Evolutionary conservation across 148 eudicot genomes (phyloP), one percentile per base, ranked within the genome.

Genomic region (Polygonum aviculare): DNA sequence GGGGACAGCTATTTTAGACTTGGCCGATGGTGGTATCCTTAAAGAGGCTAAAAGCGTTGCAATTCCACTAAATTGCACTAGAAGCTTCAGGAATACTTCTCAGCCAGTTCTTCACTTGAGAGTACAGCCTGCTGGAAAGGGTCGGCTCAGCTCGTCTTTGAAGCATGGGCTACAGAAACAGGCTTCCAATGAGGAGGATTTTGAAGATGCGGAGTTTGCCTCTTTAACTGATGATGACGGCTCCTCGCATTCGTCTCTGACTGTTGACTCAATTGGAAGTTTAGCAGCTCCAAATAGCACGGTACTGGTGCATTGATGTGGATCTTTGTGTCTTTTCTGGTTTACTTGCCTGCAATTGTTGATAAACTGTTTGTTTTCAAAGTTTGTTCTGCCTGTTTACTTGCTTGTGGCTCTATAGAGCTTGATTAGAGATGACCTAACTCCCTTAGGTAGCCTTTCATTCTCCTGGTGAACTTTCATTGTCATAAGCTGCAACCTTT

Each of bases 131-230:
- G 79, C 82, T 82, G 93, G 90, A 76, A 96, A 77, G 80, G 81
- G 70, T 76, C 85, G 87, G 8, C 74, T 82, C 3, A 80, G 82
- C 75, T 77, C 88, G 45, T 87, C 90, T 41, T 84, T 87, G 14
- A 87, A 78, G 79, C 87, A 85, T 12, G 83, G 80, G 41, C 79
- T 86, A 67, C 78, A 54, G 21, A 87, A 86, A 83, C 91, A 85
- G 83, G 81, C 87, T 73, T 89, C 88, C 12, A 81, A 82, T 77
- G 95, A 89, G 85, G 97, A 95, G 79, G 86, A 90, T 83, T 92
- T 89, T 11, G 99, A 93, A 74, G 99, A 91, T 84, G 90, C 99
- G 38, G 98, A 92, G 83, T 67, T 81, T 79, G 89, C 89, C 12
- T 89, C 94, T 33, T 76, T 82, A 39, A 84, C 89, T 1, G 98